Conservation (phyloP, 164 flowering plant species). For the Santalum album region DNA sequence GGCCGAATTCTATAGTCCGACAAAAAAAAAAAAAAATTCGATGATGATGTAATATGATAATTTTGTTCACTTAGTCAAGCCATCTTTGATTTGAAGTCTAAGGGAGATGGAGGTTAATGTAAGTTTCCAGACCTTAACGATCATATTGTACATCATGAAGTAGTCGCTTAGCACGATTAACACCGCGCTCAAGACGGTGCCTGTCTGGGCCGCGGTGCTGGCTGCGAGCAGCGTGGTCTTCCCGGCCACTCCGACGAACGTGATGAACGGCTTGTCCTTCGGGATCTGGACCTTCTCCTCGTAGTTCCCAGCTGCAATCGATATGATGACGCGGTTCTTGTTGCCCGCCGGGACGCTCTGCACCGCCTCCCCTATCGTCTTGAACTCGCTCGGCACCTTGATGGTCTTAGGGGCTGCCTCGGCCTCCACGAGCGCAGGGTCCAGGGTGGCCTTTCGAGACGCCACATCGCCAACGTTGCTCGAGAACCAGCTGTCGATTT, state of each 20-base stretch:
- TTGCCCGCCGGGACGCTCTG: conserved; percentile 39
- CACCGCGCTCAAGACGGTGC: conserved; percentile 44
- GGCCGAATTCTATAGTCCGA: conserved; percentile 66
- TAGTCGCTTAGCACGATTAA: conserved; percentile 34
- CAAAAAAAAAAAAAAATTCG: too few species aligned
- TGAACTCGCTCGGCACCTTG: conserved; percentile 51
- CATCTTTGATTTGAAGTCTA: not conserved
- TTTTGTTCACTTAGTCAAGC: not conserved
- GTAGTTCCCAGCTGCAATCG: conserved; percentile 40
- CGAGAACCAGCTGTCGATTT: conserved; percentile 15
- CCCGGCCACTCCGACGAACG: conserved; percentile 31
- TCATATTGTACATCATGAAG: conserved; percentile 44
- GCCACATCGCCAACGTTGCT: not conserved
- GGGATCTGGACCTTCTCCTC: conserved; percentile 45
- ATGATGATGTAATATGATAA: too few species aligned
- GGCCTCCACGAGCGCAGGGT: conserved; percentile 27
- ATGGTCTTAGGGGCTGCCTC: conserved; percentile 23
- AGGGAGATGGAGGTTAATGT: too few species aligned
- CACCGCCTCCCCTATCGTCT: conserved; percentile 46
- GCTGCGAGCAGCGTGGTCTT: conserved; percentile 19
- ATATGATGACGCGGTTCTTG: conserved; percentile 25
- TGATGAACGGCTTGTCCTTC: conserved; percentile 35
- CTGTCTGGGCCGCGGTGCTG: conserved; percentile 35
- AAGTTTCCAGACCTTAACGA: conserved; percentile 39
- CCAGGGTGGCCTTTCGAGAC: conserved; percentile 14